These are phyloP conservation scores for Cyclotella cryptica DNA, from an alignment of 108 stramenopile genomes.

Conservation along the genomic window DNA sequence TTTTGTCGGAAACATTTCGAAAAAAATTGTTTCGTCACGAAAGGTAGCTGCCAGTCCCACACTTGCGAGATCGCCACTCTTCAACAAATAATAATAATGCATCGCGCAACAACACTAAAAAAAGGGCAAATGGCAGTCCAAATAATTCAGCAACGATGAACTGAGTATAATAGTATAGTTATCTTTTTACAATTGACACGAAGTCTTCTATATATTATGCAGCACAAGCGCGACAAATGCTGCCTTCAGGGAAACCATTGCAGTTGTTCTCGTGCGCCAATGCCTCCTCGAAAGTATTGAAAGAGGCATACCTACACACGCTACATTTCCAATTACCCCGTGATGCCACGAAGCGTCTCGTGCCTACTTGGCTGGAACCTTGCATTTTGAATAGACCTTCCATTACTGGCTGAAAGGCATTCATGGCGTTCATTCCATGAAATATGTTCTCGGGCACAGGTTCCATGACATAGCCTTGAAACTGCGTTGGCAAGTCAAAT, in stretches of 20 bases:
- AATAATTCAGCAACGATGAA: too few species aligned
- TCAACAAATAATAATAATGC: too few species aligned
- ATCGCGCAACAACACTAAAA: too few species aligned
- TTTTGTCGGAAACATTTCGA: too few species aligned
- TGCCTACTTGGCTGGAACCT: background rate
- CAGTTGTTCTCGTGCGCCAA: slow-evolving; percentile 16
- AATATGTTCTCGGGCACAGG: background rate
- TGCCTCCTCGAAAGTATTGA: slow-evolving; percentile 16
- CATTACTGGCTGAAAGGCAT: background rate
- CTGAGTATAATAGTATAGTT: too few species aligned
- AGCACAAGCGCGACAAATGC: slow-evolving; percentile 19
- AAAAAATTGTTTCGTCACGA: too few species aligned
- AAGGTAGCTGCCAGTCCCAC: too few species aligned
- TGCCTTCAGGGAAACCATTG: slow-evolving; percentile 6
- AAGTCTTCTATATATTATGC: background rate
- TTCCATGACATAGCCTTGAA: background rate
- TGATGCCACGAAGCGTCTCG: background rate
- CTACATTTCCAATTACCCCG: slow-evolving; percentile 11
- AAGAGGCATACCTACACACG: slow-evolving; percentile 23
- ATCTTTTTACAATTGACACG: background rate
- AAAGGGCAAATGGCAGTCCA: too few species aligned
- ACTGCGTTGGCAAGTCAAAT: background rate
- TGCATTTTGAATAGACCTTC: background rate
- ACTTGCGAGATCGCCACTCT: too few species aligned
- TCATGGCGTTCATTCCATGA: background rate